phyloP scores from a whole-genome alignment of 305 asterid species.

The Fraxinus baroniana region DNA sequence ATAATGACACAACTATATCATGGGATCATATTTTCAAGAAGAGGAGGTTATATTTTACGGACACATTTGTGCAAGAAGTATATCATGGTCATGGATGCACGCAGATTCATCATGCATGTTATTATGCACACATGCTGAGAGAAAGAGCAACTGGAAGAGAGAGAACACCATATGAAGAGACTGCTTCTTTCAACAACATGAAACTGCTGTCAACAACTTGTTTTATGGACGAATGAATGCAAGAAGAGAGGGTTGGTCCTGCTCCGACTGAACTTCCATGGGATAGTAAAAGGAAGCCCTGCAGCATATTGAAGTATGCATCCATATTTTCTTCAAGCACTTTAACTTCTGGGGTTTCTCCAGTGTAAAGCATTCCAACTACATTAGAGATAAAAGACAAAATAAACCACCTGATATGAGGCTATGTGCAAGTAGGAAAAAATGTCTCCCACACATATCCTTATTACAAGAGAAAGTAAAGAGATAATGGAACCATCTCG shows the following conservation, averaged over 20 bases:
- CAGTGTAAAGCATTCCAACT: conserved; percentile 91
- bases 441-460: neutral
- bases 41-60: neutral
- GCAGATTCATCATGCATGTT: neutral
- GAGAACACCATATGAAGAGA: conserved; percentile 67
- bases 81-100: neutral
- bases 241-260: conserved; percentile 73
- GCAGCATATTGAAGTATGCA: conserved; percentile 67
- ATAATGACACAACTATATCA: neutral
- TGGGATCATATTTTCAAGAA: neutral
- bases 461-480: neutral
- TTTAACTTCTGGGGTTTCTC: conserved; percentile 61
- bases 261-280: conserved; percentile 77
- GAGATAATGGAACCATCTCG: neutral
- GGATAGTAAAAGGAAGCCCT: conserved; percentile 71
- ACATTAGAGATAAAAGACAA: conserved; percentile 20
- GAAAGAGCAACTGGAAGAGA: conserved; percentile 6
- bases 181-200: conserved; percentile 64
- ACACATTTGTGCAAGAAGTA: neutral
- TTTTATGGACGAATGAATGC: conserved; percentile 60
- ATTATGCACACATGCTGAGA: neutral
- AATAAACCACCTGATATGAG: neutral
- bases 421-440: neutral
- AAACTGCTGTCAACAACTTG: conserved; percentile 79
- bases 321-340: conserved; percentile 78